Percentiles rank a stretch among this genome's conserved stretches.
phyloP scores from a whole-genome alignment of 805 yeast genomes.

The Metschnikowia chrysomelidarum region DNA sequence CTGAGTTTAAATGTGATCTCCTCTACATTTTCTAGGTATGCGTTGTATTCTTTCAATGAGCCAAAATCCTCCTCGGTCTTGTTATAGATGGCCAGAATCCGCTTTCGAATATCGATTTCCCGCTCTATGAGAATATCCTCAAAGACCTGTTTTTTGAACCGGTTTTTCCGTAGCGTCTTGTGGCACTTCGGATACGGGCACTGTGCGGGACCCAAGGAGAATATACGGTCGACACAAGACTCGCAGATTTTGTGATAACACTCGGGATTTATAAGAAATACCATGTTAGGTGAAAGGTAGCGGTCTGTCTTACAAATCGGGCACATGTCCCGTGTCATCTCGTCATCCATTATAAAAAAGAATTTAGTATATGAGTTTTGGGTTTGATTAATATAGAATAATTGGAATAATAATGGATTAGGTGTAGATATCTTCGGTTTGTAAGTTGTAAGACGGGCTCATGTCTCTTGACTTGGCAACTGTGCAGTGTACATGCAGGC shows the following conservation, averaged over 20 bases:
- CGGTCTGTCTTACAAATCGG: constrained; percentile 96
- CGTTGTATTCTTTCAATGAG: constrained; percentile 59
- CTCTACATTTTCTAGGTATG: constrained; percentile 82
- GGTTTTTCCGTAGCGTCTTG: constrained; percentile 79
- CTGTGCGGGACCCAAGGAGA: constrained; percentile 91
- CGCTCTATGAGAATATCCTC: constrained; percentile 88
- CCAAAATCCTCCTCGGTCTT: constrained; percentile 74
- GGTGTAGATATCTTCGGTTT: too few species aligned
- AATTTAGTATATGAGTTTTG: neutral
- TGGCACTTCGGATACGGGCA: constrained; percentile 95
- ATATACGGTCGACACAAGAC: constrained; percentile 93
- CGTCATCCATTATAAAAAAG: constrained; percentile 47
- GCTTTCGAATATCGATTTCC: constrained; percentile 85
- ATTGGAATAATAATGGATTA: too few species aligned
- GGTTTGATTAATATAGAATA: too few species aligned
- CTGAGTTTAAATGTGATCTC: constrained; percentile 73
- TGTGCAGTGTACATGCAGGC: too few species aligned
- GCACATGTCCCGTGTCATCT: constrained; percentile 74
- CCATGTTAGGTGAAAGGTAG: constrained; percentile 90
- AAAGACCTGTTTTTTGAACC: constrained; percentile 88
- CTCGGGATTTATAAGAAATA: constrained; percentile 90
- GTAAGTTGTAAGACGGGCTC: too few species aligned
- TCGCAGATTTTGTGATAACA: constrained; percentile 98
- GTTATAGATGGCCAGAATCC: constrained; percentile 76
- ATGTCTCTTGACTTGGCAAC: too few species aligned